Evolutionary conservation across 768 basidiomycete species (phyloP), one percentile per base, ranked within the genome.

Genomic region (Leucogyrophana mollusca): DNA sequence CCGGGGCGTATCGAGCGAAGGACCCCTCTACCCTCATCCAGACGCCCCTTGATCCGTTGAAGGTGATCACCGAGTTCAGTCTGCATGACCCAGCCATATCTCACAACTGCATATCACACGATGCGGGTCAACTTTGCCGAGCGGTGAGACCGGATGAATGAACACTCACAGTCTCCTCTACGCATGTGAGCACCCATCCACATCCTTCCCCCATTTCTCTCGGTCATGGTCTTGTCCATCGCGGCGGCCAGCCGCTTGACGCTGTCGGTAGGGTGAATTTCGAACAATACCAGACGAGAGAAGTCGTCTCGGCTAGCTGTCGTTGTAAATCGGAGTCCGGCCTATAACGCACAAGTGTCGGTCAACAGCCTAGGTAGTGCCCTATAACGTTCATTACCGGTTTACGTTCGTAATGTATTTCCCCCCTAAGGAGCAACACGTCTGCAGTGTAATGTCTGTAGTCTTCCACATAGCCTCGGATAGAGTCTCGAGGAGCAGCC

Each of bases 131-230:
- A 6, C 8, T 1, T n/a, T 4, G 34, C 8, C 3, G 11, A 11
- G 1, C 3, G 7, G 23, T 6, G 14, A 17, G 24, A 11, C 5
- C 23, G 24, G 10, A 40, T 11, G 16, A 25, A 38, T 13, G 24
- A 34, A 22, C 2, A 53, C 67, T 61, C 40, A 73, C 70, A 73
- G 36, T 73, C 71, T 37, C 71, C 71, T 20, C 71, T 67, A 16
- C 71, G 70, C 72, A 73, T 73, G 36, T 73, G 71, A 6, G 64
- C 69, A 10, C 59, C 66, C 68, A 73, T 68, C 72, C 71, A 73
- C 54, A 65, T 57, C 5, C 69, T 60, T 13, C 68, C 70, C 1
- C 41, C 62, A 2, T 56, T 58, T 22, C 53, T 36, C 10, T 58
- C 51, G 4, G 43, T 54, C 66, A 73, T 71, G 40, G 64, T 64